Conservation (phyloP, 805 yeast species). For the Ogataea philodendri region DNA sequence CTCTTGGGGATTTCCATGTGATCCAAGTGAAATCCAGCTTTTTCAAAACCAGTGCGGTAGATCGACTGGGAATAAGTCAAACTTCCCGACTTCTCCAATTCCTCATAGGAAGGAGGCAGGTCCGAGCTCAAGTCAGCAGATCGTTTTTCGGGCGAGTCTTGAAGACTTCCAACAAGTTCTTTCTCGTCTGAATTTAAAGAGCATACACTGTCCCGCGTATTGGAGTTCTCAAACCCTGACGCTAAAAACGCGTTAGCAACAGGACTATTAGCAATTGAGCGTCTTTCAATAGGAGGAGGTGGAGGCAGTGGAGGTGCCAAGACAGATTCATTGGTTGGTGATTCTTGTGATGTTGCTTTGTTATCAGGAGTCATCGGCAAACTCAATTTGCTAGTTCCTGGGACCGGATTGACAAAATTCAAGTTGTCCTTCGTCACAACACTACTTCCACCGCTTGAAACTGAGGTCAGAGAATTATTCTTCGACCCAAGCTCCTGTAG, state of each 20-base stretch:
- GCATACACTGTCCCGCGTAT: conserved; percentile 20
- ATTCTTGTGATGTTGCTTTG: background rate
- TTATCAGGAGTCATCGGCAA: background rate
- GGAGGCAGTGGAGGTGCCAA: conserved; percentile 33
- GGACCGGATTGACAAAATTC: conserved; percentile 4
- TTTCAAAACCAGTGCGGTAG: conserved; percentile 37
- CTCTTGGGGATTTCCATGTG: conserved; percentile 20
- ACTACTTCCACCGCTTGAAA: conserved; percentile 13
- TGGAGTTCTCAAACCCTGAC: conserved; percentile 3
- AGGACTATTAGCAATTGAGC: conserved; percentile 26
- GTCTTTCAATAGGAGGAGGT: conserved; percentile 26
- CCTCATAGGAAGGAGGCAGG: conserved; percentile 36
- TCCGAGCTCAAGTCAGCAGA: conserved; percentile 16
- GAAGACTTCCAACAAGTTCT: conserved; percentile 16
- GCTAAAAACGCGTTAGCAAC: conserved; percentile 23
- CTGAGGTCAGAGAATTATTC: conserved; percentile 16
- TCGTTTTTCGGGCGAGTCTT: conserved; percentile 11
- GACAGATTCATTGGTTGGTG: background rate
- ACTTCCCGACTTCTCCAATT: conserved; percentile 34
- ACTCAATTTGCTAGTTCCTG: conserved; percentile 5
- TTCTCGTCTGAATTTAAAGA: conserved; percentile 29
- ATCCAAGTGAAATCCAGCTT: conserved; percentile 35
- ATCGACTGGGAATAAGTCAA: conserved; percentile 34
- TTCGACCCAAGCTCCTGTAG: conserved; percentile 21
- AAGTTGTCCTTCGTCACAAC: conserved; percentile 1